Conservation (phyloP, 805 yeast species). For the Yarrowia keelungensis region DNA sequence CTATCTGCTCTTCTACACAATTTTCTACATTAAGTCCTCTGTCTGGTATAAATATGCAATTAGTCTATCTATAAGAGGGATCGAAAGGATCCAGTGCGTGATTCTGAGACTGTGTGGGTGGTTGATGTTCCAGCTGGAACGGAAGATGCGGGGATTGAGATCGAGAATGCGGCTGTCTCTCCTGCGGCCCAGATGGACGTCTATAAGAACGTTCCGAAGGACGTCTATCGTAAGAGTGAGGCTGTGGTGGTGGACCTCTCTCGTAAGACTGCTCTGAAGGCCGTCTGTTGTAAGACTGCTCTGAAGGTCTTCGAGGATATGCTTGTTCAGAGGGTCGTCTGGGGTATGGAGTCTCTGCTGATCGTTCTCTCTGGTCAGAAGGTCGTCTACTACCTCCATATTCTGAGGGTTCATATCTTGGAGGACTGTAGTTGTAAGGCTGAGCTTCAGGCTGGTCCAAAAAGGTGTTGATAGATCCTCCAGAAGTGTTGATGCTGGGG, state of each 20-base stretch:
- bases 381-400: neutral
- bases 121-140: constrained; percentile 12
- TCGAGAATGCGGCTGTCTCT: neutral
- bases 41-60: neutral
- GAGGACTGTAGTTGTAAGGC: constrained; percentile 2
- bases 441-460: neutral
- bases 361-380: neutral
- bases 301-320: neutral
- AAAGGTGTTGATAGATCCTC: neutral
- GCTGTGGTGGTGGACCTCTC: neutral
- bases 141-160: constrained; percentile 21
- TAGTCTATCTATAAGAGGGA: constrained; percentile 18
- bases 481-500: constrained; percentile 1
- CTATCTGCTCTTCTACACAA: too few species aligned
- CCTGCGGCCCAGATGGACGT: neutral
- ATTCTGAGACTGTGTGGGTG: neutral
- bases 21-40: too few species aligned
- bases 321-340: constrained; percentile 2
- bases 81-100: constrained; percentile 10
- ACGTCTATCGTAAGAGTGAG: neutral
- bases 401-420: constrained; percentile 1
- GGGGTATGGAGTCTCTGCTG: too few species aligned
- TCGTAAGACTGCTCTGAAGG: neutral
- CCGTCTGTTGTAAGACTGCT: neutral
- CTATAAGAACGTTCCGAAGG: neutral